These are phyloP conservation scores for Xylaria palmicola DNA, from an alignment of 495 filamentous ascomycete genomes.

Conservation along the genomic window DNA sequence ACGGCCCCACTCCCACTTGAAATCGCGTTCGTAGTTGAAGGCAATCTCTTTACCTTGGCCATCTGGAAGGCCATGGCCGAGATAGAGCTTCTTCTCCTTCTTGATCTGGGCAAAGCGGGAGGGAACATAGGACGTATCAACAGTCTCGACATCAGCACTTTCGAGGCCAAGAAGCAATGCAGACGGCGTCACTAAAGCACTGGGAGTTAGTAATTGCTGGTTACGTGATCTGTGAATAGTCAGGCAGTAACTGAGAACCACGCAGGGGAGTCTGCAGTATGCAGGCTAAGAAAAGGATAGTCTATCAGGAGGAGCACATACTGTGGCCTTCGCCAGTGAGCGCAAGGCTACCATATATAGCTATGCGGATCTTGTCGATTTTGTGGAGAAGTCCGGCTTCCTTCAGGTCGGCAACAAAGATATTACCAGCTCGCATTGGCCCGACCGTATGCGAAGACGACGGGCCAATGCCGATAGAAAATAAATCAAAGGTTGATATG, in stretches of 20 bases:
- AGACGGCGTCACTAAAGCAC: constrained; percentile 30
- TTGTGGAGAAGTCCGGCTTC: constrained; percentile 32
- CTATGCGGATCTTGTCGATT: constrained; percentile 36
- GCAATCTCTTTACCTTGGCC: constrained; percentile 34
- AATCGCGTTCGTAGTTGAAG: constrained; percentile 35
- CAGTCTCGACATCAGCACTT: constrained; percentile 32
- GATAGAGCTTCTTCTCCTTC: constrained; percentile 31
- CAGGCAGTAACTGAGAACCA: too few species aligned
- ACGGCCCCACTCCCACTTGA: constrained; percentile 38
- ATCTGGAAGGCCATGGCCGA: constrained; percentile 29
- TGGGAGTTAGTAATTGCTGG: constrained; percentile 9
- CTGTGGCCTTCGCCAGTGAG: constrained; percentile 38
- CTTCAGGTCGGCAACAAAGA: constrained; percentile 33
- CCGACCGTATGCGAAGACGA: constrained; percentile 39
- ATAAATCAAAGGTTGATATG: constrained; percentile 38
- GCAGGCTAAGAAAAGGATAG: neutral
- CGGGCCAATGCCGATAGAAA: constrained; percentile 38
- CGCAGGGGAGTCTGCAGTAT: too few species aligned
- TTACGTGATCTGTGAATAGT: too few species aligned
- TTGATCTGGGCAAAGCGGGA: constrained; percentile 34
- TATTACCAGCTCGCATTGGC: constrained; percentile 37
- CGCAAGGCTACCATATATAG: constrained; percentile 37
- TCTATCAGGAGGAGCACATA: constrained; percentile 7
- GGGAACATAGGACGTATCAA: constrained; percentile 37
- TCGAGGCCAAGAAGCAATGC: constrained; percentile 36